A percentile compares a stretch with the other conserved stretches of the same genome.
phyloP scores from a whole-genome alignment of 2,329 filamentous ascomycete species.

The Pseudogymnoascus sp. region DNA sequence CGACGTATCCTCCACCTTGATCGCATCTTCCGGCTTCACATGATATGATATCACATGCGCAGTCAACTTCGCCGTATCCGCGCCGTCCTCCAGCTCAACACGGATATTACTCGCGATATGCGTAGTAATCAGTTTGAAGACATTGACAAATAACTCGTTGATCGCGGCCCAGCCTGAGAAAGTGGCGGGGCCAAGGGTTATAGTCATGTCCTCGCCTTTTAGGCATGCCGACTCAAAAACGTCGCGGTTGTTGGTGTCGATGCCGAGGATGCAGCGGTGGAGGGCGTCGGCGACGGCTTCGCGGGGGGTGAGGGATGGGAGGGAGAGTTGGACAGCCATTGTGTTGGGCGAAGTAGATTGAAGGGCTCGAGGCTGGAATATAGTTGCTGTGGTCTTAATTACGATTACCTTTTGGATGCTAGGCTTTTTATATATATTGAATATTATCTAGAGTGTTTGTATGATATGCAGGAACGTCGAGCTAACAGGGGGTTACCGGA shows the following conservation, averaged over 20 bases:
- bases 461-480: neutral
- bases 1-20: conserved; percentile 21
- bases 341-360: neutral
- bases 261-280: conserved; percentile 23
- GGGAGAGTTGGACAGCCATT: neutral
- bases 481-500: neutral
- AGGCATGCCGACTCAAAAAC: conserved; percentile 24
- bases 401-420: neutral
- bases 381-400: neutral
- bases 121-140: conserved; percentile 28
- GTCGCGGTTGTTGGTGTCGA: conserved; percentile 22
- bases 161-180: conserved; percentile 17
- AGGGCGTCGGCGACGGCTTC: conserved; percentile 27
- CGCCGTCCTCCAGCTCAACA: conserved; percentile 26
- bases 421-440: neutral
- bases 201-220: conserved; percentile 15
- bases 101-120: conserved; percentile 31
- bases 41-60: conserved; percentile 28
- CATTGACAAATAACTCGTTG: conserved; percentile 17
- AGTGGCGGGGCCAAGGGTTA: conserved; percentile 13
- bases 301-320: conserved; percentile 20
- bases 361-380: neutral
- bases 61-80: conserved; percentile 25
- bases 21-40: conserved; percentile 26
- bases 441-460: neutral